phyloP scores from a whole-genome alignment of 1,284 basidiomycete genomes.

The Anthracocystis walkeri region DNA sequence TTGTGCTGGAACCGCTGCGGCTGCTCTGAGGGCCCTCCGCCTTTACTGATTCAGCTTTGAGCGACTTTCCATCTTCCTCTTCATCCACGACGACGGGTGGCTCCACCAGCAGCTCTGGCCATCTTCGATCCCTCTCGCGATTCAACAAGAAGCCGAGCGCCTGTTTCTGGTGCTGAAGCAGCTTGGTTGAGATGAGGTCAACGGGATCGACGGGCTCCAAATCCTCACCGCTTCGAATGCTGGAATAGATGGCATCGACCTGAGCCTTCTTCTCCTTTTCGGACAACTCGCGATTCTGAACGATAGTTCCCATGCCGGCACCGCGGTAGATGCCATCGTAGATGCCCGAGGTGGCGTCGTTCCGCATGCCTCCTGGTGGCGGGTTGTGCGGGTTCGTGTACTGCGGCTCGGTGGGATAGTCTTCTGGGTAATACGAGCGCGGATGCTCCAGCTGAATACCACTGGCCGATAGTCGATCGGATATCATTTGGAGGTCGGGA shows the following conservation, averaged over 20 bases:
- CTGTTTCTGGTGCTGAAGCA: slow-evolving; percentile 98
- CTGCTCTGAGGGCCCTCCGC: slow-evolving; percentile 6
- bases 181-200: slow-evolving; percentile 84
- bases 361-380: slow-evolving; percentile 33
- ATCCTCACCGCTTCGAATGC: slow-evolving; percentile 85
- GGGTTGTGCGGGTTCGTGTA: slow-evolving; percentile 85
- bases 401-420: slow-evolving; percentile 75
- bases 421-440: slow-evolving; percentile 73
- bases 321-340: slow-evolving; percentile 70
- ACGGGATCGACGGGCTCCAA: slow-evolving; percentile 81
- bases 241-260: slow-evolving; percentile 92
- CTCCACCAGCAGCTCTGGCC: slow-evolving; percentile 49
- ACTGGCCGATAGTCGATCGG: slow-evolving; percentile 78
- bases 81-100: slow-evolving; percentile 7
- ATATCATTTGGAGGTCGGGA: slow-evolving; percentile 85
- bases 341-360: slow-evolving; percentile 16
- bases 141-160: slow-evolving; percentile 96
- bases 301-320: slow-evolving; percentile 30
- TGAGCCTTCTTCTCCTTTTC: slow-evolving; percentile 92
- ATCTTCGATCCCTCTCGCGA: slow-evolving; percentile 75
- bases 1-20: slow-evolving; percentile 1
- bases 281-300: slow-evolving; percentile 52
- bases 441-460: slow-evolving; percentile 86
- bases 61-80: not conserved
- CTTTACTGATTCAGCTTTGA: slow-evolving; percentile 6